Evolutionary conservation across 1,284 basidiomycete species (phyloP).

Genomic region (Golubevia sp.): DNA sequence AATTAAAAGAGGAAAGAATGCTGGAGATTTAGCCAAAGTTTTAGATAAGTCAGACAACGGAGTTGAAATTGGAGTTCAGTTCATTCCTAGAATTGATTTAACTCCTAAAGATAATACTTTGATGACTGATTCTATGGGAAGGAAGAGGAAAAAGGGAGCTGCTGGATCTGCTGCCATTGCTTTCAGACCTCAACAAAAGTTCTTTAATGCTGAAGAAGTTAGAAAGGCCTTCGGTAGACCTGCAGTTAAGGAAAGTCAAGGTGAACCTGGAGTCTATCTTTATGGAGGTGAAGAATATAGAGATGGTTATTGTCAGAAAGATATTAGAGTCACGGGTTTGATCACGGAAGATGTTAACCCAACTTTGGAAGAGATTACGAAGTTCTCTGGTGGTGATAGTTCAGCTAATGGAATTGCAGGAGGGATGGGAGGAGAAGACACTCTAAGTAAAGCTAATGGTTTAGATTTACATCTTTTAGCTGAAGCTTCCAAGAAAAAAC

Average conservation of each 20-base stretch:
- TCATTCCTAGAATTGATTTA: constrained; percentile 53
- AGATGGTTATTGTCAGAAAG: constrained; percentile 58
- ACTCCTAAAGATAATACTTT: constrained; percentile 20
- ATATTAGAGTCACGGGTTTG: constrained; percentile 44
- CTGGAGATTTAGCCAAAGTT: constrained; percentile 57
- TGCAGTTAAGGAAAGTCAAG: constrained; percentile 8
- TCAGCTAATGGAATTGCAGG: constrained; percentile 9
- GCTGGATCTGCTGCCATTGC: constrained; percentile 23
- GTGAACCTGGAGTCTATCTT: constrained; percentile 16
- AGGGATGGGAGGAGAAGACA: background rate
- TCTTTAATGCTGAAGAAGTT: constrained; percentile 58
- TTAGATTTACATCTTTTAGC: constrained; percentile 51
- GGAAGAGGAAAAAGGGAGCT: constrained; percentile 53
- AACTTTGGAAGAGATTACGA: constrained; percentile 55
- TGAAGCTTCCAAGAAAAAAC: constrained; percentile 46
- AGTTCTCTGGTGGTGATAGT: constrained; percentile 36
- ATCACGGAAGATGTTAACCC: constrained; percentile 55
- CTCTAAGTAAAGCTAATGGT: constrained; percentile 15
- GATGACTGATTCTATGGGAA: constrained; percentile 45
- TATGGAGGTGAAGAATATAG: constrained; percentile 54
- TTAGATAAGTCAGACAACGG: constrained; percentile 55
- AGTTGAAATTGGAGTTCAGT: constrained; percentile 55
- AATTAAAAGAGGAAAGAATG: constrained; percentile 58
- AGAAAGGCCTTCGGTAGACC: constrained; percentile 35
- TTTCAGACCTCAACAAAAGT: constrained; percentile 53